Base-by-base conservation (phyloP, 2,329 filamentous ascomycete genomes). In the Talaromyces sp. region DNA sequence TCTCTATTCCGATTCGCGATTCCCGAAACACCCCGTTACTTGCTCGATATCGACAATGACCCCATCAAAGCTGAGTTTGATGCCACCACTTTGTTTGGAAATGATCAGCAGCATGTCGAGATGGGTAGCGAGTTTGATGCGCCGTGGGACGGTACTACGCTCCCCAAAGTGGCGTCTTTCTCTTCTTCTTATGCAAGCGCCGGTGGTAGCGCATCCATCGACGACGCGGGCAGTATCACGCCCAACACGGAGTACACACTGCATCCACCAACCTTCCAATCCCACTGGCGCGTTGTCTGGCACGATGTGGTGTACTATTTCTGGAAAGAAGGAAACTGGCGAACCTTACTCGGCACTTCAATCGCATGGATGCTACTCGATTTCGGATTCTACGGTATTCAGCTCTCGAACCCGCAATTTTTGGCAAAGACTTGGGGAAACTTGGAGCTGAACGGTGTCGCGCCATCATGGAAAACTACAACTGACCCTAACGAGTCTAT, bases 1-100 rank as follows among this genome's bases (percentile, higher is more conserved):
- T 86, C 89, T 66, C 80, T 88, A 45, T 89, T 89, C 70, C 85
- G 88, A 19, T 87, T 90, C 73, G 86, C 87, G 68, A 84, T 90
- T 49, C 88, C 87, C 43, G 88, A 90, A 72, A 87, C 85, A 64
- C 87, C 87, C 4, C 80, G 89, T 37, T 90, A 88, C 74, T 84
- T 85, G 10, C 82, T 89, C 33, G 87, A 90, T 69, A 86, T 90
- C 68, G 86, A 86, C 68, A 84, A 85, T 70, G 86, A 88, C 69
- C 84, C 86, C 0, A 81, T 82, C 6, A 82, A 84, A 50, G 86
- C 86, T 11, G 81, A 88, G 41, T 80, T 84, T 67, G 85, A 89
- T 56, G 87, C 86, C 0, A 85, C 87, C 56, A 79, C 83, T 17
- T 81, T 88, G 5, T 88, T 88, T 69, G 84, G 82, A 27, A 79